phyloP scores from a whole-genome alignment of 176 grass and related monocot species.

The Bolboschoenus planiculmis region DNA sequence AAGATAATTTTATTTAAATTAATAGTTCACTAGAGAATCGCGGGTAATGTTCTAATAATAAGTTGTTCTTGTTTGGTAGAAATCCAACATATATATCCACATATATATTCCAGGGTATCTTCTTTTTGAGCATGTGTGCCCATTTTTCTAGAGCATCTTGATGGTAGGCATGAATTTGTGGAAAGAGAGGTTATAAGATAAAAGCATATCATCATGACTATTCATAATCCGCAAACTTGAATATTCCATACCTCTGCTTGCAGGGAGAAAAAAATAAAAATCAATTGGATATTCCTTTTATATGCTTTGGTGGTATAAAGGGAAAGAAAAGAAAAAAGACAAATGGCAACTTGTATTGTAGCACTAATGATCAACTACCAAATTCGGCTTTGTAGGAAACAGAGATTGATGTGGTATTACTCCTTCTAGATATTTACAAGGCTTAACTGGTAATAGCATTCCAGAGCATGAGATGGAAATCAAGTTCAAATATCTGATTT shows the following conservation, averaged over 20 bases:
- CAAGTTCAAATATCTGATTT: neutral
- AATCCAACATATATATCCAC: neutral
- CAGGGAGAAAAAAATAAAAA: neutral
- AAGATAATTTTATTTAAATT: no score
- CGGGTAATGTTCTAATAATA: no score
- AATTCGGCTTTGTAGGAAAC: neutral
- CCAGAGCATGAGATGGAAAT: neutral
- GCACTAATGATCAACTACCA: neutral
- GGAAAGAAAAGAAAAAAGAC: neutral
- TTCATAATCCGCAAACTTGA: neutral
- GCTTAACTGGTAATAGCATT: neutral
- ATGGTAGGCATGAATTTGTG: neutral
- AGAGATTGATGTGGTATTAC: neutral
- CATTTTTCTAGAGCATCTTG: neutral
- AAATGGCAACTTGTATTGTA: neutral
- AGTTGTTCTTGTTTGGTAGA: neutral
- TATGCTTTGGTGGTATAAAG: neutral
- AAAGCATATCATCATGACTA: neutral
- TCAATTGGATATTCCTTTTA: neutral
- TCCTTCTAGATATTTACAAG: neutral
- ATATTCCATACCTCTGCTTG: neutral
- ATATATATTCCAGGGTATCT: neutral
- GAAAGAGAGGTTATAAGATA: constrained; percentile 6
- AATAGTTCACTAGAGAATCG: no score
- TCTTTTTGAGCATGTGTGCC: neutral